Base-by-base conservation (phyloP, 83 land plant species). In the Diphasiastrum complanatum region DNA sequence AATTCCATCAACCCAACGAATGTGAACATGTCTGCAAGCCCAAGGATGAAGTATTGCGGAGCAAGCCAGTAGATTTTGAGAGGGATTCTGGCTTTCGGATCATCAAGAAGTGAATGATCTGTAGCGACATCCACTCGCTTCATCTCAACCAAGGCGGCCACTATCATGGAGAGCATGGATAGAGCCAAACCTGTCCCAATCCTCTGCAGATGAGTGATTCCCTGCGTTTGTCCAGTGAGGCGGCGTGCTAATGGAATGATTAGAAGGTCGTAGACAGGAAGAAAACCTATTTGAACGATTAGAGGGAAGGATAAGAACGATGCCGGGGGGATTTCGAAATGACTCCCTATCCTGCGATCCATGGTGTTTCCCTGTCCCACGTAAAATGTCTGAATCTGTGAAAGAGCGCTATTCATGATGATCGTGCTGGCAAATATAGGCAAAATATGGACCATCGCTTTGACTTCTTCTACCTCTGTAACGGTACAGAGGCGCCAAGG, bases 1-100 rank as follows among this genome's bases (percentile, higher is more conserved):
- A 65, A 53, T 4, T 65, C 62, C 4, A 65, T 43, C 1, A 45
- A 45, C 1, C 68, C 68, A 4, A 45, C 63, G 26, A 33, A 32
- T 5, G 27, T 46, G 41, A 65, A 53, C 35, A 46, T 27, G 2
- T 65, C 62, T 23, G 35, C 59, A 8, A 65, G 14, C 3, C 68
- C 68, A 19, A 53, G 19, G 34, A 34, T 19, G 1, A 54, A 20
- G 38, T n/a, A 65, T 37, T 51, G 68, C 3, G 33, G 33, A 27
- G 23, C 63, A 16, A 65, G 43, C 53, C 49, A 65, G 64, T 52
- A 65, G 3, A 25, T 45, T 23, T 61, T 65, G 29, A 65, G 19
- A 2, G 68, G 68, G 1, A 64, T 12, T 12, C 19, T 5, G 4
- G 26, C 62, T 4, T 12, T 37, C 2, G 37, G 67, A 19, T 30